Evolutionary conservation across 2,329 filamentous ascomycete genomes (phyloP).

Genomic region (Diaporthe vaccinii): DNA sequence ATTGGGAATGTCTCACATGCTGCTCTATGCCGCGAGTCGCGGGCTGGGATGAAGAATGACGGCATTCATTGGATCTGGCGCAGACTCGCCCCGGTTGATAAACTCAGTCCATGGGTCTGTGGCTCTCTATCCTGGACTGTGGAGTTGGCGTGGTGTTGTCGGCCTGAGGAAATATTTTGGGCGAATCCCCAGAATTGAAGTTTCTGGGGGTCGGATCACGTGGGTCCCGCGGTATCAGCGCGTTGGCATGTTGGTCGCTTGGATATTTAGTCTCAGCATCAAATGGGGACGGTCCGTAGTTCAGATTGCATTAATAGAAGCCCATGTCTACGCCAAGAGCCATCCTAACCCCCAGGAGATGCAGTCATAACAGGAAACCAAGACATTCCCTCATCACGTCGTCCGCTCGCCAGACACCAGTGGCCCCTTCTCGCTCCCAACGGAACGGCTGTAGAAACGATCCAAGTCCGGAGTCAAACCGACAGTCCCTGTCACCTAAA

Average conservation of each 20-base stretch:
- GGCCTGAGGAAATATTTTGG: slow-evolving; percentile 21
- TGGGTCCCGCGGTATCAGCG: slow-evolving; percentile 18
- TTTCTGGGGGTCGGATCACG: slow-evolving; percentile 15
- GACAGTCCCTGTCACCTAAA: neutral
- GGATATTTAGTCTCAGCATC: neutral
- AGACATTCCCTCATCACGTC: slow-evolving; percentile 27
- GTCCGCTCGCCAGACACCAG: slow-evolving; percentile 2
- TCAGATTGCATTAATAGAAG: slow-evolving; percentile 31
- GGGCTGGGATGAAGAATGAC: slow-evolving; percentile 61
- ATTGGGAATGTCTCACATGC: slow-evolving; percentile 56
- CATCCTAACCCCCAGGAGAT: slow-evolving; percentile 37
- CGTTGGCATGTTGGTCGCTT: neutral
- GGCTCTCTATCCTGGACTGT: neutral
- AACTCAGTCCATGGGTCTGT: slow-evolving; percentile 27
- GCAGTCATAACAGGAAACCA: slow-evolving; percentile 37
- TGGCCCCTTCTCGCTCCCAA: neutral
- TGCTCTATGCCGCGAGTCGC: slow-evolving; percentile 65
- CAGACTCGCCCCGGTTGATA: slow-evolving; percentile 26
- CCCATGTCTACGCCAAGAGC: slow-evolving; percentile 38
- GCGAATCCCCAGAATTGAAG: neutral
- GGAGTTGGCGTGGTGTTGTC: slow-evolving; percentile 18
- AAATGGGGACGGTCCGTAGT: neutral
- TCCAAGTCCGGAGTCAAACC: neutral
- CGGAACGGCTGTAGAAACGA: neutral
- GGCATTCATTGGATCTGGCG: slow-evolving; percentile 49